Base-by-base conservation (phyloP, 2,329 filamentous ascomycete genomes). In the Coleophoma cylindrospora region DNA sequence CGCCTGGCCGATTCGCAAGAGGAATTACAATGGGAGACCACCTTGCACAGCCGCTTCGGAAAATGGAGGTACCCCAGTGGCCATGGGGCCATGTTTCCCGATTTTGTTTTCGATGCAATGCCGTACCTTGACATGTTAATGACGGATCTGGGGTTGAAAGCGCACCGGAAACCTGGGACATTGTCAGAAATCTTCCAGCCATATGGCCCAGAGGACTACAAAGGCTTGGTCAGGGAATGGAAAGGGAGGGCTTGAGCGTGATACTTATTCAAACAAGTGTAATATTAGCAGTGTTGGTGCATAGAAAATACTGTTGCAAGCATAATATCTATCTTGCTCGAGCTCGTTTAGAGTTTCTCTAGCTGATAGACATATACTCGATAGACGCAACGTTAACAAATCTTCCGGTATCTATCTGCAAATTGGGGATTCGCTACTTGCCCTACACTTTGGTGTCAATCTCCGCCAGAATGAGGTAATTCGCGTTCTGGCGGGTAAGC, bases 21-120 rank as follows among this genome's bases (percentile, higher is more conserved):
- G 13, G 70, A 74, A 9, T 59, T 83, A 11, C 52, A 66, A 48
- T 73, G 75, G 54, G 76, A 86, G 57, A 80, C 84, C 0, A 75
- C 83, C 21, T 68, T 90, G 43, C 74, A 86, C 61, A 82, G 77
- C 17, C 80, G 86, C 36, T 92, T 86, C 63, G 84, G 84, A 4
- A 81, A 76, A 55, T 85, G 84, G 77, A 75, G 87, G 22, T 87
- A 87, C 58, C 81, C 84, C 1, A 75, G 71, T 3, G 86, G 86
- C 0, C 83, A 81, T 60, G 86, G 86, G 1, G 72, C 70, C 37
- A 75, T 73, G 61, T 73, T 77, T 51, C 84, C 84, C 0, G 86
- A 89, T 63, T 84, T 91, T 56, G 83, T 88, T 15, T 91, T 92
- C 61, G 89, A 94, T 64, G 78, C 78, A 0, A 64, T 92, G 48